Evolutionary conservation across 495 filamentous ascomycete genomes (phyloP).

Genomic region (Aspergillus affinis): DNA sequence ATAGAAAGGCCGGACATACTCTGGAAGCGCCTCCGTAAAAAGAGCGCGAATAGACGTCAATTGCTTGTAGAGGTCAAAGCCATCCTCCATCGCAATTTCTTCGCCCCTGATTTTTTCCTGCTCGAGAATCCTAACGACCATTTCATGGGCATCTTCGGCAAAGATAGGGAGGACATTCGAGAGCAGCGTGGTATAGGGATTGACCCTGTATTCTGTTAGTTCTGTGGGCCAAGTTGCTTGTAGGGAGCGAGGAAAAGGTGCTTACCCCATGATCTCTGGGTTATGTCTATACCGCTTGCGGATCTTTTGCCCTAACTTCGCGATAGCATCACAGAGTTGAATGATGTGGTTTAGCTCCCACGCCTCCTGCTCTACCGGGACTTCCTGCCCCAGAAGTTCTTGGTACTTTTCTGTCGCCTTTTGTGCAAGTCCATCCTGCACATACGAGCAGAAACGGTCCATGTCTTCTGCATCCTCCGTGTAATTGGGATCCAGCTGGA

Average conservation of each 20-base stretch:
- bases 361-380: constrained; percentile 70
- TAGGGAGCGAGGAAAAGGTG: neutral
- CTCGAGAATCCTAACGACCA: constrained; percentile 77
- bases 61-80: constrained; percentile 89
- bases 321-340: constrained; percentile 79
- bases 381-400: constrained; percentile 64
- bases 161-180: constrained; percentile 84
- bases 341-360: constrained; percentile 89
- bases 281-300: constrained; percentile 89
- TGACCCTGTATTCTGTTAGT: constrained; percentile 52
- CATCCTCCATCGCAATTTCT: constrained; percentile 84
- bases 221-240: neutral
- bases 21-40: constrained; percentile 68
- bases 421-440: constrained; percentile 68
- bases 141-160: constrained; percentile 79
- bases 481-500: constrained; percentile 76
- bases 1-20: constrained; percentile 32
- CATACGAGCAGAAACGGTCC: constrained; percentile 63
- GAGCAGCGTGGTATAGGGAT: constrained; percentile 77
- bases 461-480: constrained; percentile 64
- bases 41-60: constrained; percentile 80
- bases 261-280: constrained; percentile 81
- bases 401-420: constrained; percentile 75
- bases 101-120: constrained; percentile 62
- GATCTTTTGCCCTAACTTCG: constrained; percentile 78